phyloP scores from a whole-genome alignment of 2,329 filamentous ascomycete genomes.

The Ophiosphaerella herpotricha region DNA sequence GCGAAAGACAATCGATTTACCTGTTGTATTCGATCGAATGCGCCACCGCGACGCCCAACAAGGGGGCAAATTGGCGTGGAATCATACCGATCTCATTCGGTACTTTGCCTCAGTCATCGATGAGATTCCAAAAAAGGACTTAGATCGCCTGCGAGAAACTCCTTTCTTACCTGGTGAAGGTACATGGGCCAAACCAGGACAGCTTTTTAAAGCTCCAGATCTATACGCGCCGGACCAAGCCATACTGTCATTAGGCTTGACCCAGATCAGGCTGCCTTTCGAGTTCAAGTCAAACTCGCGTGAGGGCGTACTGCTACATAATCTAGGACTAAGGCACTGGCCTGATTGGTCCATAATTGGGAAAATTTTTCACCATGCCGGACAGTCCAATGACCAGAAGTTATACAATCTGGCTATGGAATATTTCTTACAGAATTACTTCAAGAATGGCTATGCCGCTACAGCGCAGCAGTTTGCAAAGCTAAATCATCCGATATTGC shows the following conservation, averaged over 20 bases:
- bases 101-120: conserved; percentile 88
- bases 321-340: conserved; percentile 72
- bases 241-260: conserved; percentile 36
- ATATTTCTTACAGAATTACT: conserved; percentile 82
- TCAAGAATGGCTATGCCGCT: conserved; percentile 71
- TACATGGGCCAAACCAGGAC: conserved; percentile 26
- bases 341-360: conserved; percentile 77
- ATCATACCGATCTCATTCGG: conserved; percentile 90
- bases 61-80: conserved; percentile 69
- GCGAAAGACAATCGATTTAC: conserved; percentile 91
- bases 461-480: conserved; percentile 61
- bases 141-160: conserved; percentile 76
- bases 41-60: conserved; percentile 64
- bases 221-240: conserved; percentile 43
- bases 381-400: conserved; percentile 54
- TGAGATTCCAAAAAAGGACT: conserved; percentile 83
- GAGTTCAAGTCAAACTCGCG: conserved; percentile 57
- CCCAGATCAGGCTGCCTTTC: conserved; percentile 74
- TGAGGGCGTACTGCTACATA: conserved; percentile 75
- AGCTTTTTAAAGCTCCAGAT: conserved; percentile 43
- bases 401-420: conserved; percentile 72
- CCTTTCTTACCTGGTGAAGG: conserved; percentile 76
- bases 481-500: conserved; percentile 60
- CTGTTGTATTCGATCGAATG: conserved; percentile 88
- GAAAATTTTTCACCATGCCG: conserved; percentile 71